phyloP scores from a whole-genome alignment of 2,329 filamentous ascomycete genomes.

The Aspergillus quadricinctus region DNA sequence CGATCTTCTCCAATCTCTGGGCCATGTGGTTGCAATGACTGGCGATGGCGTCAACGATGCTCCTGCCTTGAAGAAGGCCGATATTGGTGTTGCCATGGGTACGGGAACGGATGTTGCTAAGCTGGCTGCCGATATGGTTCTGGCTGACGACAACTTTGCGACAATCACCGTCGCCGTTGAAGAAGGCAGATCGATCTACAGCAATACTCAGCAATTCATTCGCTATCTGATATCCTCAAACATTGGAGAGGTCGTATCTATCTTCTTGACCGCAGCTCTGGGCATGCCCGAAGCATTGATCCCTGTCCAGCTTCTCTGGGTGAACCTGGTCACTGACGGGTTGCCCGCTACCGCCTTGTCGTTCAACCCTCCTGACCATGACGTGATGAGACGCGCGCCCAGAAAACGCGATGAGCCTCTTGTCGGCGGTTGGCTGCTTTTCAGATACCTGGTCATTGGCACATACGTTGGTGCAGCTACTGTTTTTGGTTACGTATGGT shows the following conservation, averaged over 20 bases:
- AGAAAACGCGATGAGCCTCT: conserved; percentile 89
- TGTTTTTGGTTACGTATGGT: conserved; percentile 98
- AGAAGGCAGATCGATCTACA: conserved; percentile 97
- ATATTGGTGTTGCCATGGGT: conserved; percentile 98
- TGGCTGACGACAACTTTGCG: conserved; percentile 97
- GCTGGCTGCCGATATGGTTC: conserved; percentile 95
- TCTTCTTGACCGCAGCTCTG: conserved; percentile 92
- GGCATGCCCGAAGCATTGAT: conserved; percentile 98
- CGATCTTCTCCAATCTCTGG: conserved; percentile 86
- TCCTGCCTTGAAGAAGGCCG: conserved; percentile 94
- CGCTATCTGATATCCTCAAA: conserved; percentile 98
- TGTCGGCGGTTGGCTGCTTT: conserved; percentile 93
- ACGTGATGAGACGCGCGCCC: conserved; percentile 91
- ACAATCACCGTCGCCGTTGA: conserved; percentile 95
- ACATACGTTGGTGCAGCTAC: conserved; percentile 92
- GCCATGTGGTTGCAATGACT: conserved; percentile 98
- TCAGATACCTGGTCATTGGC: conserved; percentile 94
- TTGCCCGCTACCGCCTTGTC: conserved; percentile 92
- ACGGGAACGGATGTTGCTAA: conserved; percentile 96
- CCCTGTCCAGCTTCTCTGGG: conserved; percentile 96
- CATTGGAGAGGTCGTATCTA: conserved; percentile 97
- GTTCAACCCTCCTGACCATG: conserved; percentile 97
- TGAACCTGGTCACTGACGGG: conserved; percentile 96
- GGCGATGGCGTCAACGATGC: conserved; percentile 98
- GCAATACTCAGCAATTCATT: conserved; percentile 99